These are phyloP conservation scores for Nakazawaea anatomiae DNA, from an alignment of 805 yeast genomes.

Conservation along the genomic window DNA sequence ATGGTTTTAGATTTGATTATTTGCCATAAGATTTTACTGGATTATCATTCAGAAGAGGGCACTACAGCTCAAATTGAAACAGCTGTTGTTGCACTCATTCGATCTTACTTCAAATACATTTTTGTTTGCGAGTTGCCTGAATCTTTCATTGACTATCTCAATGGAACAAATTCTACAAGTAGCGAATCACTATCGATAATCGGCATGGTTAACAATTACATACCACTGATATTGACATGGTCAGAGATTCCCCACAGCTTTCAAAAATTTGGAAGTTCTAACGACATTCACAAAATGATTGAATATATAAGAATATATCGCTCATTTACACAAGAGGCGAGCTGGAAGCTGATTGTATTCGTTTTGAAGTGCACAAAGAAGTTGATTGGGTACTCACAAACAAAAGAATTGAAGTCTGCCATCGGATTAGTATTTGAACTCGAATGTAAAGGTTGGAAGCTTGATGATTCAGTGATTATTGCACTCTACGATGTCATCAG, in stretches of 20 bases:
- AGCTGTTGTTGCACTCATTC: not conserved
- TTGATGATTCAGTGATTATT: conserved; percentile 2
- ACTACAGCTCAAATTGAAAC: not conserved
- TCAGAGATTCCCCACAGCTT: not conserved
- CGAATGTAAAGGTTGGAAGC: not conserved
- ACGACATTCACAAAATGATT: not conserved
- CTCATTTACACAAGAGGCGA: not conserved
- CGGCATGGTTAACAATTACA: not conserved
- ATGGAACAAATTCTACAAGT: not conserved
- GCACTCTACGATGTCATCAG: conserved; percentile 2
- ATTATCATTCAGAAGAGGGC: not conserved
- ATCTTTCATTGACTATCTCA: not conserved
- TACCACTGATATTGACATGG: not conserved
- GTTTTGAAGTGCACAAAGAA: not conserved
- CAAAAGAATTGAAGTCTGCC: not conserved
- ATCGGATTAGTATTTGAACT: not conserved
- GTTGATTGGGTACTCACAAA: not conserved
- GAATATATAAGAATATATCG: not conserved
- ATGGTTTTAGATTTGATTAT: not conserved
- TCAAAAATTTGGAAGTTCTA: not conserved
- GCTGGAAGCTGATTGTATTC: conserved; percentile 1
- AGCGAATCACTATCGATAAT: not conserved
- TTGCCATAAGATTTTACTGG: not conserved
- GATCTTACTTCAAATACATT: not conserved
- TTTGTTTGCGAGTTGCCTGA: not conserved